phyloP scores from a whole-genome alignment of 306 rosid genomes.

The Hylodesmum podocarpum region DNA sequence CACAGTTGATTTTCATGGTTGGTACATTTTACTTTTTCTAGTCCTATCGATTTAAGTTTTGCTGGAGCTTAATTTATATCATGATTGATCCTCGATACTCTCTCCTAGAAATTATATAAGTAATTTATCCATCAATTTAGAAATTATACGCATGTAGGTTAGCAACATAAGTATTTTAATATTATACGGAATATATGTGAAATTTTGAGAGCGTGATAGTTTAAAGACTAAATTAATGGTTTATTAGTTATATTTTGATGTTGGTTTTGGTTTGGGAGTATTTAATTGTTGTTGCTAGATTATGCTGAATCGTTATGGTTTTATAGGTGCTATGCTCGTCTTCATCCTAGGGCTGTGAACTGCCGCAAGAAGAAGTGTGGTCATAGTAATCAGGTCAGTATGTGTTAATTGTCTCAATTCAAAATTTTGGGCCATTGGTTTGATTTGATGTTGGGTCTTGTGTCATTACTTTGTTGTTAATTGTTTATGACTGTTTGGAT shows the following conservation, averaged over 20 bases:
- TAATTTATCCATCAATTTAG: no score
- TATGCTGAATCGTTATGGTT: neutral
- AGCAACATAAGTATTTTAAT: no score
- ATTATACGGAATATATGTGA: no score
- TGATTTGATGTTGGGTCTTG: neutral
- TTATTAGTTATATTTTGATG: neutral
- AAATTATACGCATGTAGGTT: no score
- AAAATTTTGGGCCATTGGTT: neutral
- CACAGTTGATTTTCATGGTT: constrained; percentile 59
- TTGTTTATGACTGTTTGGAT: no score
- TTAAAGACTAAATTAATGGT: no score
- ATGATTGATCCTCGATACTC: no score
- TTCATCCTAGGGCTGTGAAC: constrained; percentile 81
- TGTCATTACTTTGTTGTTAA: accelerated
- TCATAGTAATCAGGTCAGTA: constrained; percentile 71
- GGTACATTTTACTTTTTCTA: constrained; percentile 28
- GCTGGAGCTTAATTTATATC: no score
- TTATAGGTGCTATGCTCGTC: constrained; percentile 72
- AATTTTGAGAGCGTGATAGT: no score
- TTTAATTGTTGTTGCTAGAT: neutral
- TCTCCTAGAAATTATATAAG: no score
- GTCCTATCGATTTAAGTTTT: no score
- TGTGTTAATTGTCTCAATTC: neutral
- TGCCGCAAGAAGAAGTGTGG: constrained; percentile 88
- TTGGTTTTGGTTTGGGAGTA: neutral